These are phyloP conservation scores for Chalara sp. DNA, from an alignment of 2,329 filamentous ascomycete genomes.

Conservation along the genomic window DNA sequence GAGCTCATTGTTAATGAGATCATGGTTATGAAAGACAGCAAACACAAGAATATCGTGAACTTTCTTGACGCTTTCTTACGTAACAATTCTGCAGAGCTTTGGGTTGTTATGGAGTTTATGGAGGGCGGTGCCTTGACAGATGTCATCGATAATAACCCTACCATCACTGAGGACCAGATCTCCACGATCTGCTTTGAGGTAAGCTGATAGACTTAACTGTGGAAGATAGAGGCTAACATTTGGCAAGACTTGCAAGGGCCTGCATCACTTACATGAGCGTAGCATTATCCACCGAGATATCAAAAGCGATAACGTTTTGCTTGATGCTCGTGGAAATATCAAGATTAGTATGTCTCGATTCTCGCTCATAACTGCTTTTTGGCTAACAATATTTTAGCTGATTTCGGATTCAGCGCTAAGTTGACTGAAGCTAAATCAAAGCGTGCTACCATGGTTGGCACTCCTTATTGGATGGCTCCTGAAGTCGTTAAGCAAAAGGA, in stretches of 20 bases:
- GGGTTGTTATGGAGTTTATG: conserved; percentile 99
- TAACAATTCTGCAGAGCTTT: conserved; percentile 91
- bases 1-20: conserved; percentile 99
- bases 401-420: conserved; percentile 99
- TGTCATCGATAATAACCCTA: conserved; percentile 95
- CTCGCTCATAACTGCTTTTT: background rate
- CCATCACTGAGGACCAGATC: conserved; percentile 94
- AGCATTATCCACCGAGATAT: conserved; percentile 99
- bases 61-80: conserved; percentile 95
- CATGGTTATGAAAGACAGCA: conserved; percentile 99
- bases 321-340: conserved; percentile 90
- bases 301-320: conserved; percentile 96
- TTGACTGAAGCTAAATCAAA: conserved; percentile 95
- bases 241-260: conserved; percentile 80
- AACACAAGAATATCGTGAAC: conserved; percentile 98
- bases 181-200: conserved; percentile 96
- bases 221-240: conserved; percentile 7
- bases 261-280: conserved; percentile 90
- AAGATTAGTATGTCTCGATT: conserved; percentile 72
- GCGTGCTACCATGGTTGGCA: conserved; percentile 98
- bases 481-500: conserved; percentile 99
- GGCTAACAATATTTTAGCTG: conserved; percentile 54
- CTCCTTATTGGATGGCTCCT: conserved; percentile 99
- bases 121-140: conserved; percentile 96
- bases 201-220: conserved; percentile 28